Conservation (phyloP, 2,329 filamentous ascomycete genomes). For the Fusarium xyrophilum region DNA sequence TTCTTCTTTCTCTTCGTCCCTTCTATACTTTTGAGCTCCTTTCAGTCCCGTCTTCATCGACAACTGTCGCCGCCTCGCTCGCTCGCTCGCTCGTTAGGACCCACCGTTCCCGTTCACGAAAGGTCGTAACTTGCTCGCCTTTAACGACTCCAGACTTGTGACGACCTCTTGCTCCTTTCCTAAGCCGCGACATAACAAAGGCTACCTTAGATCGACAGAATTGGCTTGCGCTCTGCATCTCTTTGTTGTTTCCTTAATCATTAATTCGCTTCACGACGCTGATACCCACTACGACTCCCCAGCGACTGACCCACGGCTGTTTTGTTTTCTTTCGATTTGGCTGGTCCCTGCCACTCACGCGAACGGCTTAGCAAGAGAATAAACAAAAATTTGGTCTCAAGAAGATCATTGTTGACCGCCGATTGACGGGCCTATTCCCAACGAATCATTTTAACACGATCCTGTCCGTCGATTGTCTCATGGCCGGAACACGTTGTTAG, state of each 20-base stretch:
- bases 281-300: slow-evolving; percentile 23
- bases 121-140: slow-evolving; percentile 33
- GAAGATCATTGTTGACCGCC: slow-evolving; percentile 13
- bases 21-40: slow-evolving; percentile 11
- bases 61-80: slow-evolving; percentile 22
- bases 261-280: slow-evolving; percentile 32
- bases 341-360: slow-evolving; percentile 36
- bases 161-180: slow-evolving; percentile 19
- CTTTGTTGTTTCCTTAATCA: slow-evolving; percentile 29
- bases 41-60: slow-evolving; percentile 12
- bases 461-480: slow-evolving; percentile 28
- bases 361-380: slow-evolving; percentile 33
- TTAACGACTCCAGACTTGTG: slow-evolving; percentile 25
- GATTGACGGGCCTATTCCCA: slow-evolving; percentile 2
- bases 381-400: slow-evolving; percentile 18
- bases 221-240: neutral
- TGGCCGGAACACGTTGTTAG: slow-evolving; percentile 42
- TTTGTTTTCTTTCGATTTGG: slow-evolving; percentile 42
- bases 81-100: slow-evolving; percentile 27
- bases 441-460: neutral
- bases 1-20: slow-evolving; percentile 24
- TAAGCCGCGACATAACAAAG: slow-evolving; percentile 1
- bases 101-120: slow-evolving; percentile 39
- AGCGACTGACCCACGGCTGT: slow-evolving; percentile 30
- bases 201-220: neutral